phyloP scores from a whole-genome alignment of 768 basidiomycete genomes.

The Artomyces pyxidatus region DNA sequence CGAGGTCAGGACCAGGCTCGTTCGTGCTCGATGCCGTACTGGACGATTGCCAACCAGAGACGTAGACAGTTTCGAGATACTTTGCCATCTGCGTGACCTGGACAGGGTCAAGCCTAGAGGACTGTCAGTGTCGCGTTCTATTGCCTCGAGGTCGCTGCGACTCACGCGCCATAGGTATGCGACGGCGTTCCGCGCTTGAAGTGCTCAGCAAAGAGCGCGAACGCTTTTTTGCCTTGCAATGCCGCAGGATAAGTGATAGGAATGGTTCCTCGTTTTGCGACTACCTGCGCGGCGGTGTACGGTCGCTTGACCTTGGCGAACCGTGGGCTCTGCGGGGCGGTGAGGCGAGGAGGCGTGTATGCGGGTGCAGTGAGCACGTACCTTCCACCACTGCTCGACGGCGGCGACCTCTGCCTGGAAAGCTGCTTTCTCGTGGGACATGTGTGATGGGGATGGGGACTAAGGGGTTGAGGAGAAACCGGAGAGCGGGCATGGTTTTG shows the following conservation, averaged over 20 bases:
- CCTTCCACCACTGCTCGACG: conserved; percentile 93
- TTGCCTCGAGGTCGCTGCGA: conserved; percentile 18
- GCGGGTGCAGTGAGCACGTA: too few species aligned
- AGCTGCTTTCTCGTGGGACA: conserved; percentile 55
- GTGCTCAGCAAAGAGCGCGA: conserved; percentile 64
- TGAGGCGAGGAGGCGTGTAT: neutral
- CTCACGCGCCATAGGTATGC: conserved; percentile 98
- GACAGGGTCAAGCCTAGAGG: conserved; percentile 82
- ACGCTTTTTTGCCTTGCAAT: conserved; percentile 81
- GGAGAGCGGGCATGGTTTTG: conserved; percentile 7
- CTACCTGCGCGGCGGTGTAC: conserved; percentile 89
- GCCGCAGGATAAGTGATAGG: conserved; percentile 82
- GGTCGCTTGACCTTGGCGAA: conserved; percentile 84
- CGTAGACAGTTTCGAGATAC: conserved; percentile 97
- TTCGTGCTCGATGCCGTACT: conserved; percentile 91
- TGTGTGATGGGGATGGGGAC: conserved; percentile 21
- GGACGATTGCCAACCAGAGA: conserved; percentile 94
- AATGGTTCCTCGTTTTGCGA: conserved; percentile 87
- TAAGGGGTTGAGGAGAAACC: conserved; percentile 8
- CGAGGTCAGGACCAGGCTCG: conserved; percentile 97
- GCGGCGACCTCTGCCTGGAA: conserved; percentile 79
- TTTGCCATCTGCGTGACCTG: conserved; percentile 99
- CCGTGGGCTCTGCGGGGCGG: conserved; percentile 71
- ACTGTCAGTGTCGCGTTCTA: neutral
- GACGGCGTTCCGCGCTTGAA: conserved; percentile 72